phyloP scores from a whole-genome alignment of 108 stramenopile species.

The Nitzschia inconspicua region DNA sequence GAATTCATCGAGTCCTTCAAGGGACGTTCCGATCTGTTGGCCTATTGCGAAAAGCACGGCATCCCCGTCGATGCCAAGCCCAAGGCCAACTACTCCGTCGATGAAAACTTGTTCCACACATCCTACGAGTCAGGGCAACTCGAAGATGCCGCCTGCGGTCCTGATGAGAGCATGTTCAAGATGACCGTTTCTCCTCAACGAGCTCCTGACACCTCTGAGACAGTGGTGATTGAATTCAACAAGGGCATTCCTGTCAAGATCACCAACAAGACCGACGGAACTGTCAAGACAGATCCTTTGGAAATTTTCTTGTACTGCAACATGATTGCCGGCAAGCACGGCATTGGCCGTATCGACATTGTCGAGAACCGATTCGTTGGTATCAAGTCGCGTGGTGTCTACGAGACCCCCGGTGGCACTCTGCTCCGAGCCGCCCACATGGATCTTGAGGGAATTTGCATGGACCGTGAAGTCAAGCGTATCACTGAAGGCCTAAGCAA shows the following conservation, averaged over 20 bases:
- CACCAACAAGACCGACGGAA: slow-evolving; percentile 86
- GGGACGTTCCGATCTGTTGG: slow-evolving; percentile 93
- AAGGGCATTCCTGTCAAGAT: slow-evolving; percentile 96
- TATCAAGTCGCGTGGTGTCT: slow-evolving; percentile 98
- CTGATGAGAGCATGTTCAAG: slow-evolving; percentile 92
- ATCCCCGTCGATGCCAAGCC: slow-evolving; percentile 97
- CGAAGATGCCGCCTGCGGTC: slow-evolving; percentile 84
- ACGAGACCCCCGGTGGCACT: slow-evolving; percentile 98
- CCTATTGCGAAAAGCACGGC: slow-evolving; percentile 93
- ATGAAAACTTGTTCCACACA: slow-evolving; percentile 98
- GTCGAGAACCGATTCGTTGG: slow-evolving; percentile 99
- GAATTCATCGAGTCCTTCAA: slow-evolving; percentile 94
- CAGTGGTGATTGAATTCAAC: slow-evolving; percentile 83
- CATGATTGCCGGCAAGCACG: slow-evolving; percentile 95
- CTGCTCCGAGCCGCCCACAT: slow-evolving; percentile 94
- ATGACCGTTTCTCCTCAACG: slow-evolving; percentile 90
- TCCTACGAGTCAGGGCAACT: slow-evolving; percentile 95
- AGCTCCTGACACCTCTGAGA: slow-evolving; percentile 81
- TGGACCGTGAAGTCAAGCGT: slow-evolving; percentile 98
- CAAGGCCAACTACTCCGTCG: slow-evolving; percentile 95
- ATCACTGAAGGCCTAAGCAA: slow-evolving; percentile 86
- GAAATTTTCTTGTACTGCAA: slow-evolving; percentile 97
- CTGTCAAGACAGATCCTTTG: slow-evolving; percentile 87
- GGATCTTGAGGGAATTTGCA: slow-evolving; percentile 93
- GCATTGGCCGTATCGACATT: slow-evolving; percentile 97